These are phyloP conservation scores for Polymyxa betae DNA, from an alignment of 208 protist species.

Conservation along the genomic window DNA sequence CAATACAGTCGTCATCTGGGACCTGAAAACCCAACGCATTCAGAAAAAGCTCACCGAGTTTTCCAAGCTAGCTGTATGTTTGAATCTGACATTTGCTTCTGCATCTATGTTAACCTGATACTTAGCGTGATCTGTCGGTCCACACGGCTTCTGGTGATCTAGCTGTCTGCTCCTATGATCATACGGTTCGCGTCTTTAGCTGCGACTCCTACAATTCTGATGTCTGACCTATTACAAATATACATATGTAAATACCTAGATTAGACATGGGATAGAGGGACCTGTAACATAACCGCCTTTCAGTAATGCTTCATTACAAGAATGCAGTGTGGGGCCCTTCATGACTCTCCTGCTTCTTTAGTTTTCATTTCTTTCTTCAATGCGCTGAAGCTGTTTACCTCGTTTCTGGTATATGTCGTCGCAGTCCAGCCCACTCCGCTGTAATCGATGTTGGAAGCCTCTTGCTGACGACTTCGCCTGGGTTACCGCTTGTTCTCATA, in stretches of 20 bases:
- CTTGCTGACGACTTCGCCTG: neutral
- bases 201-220: too few species aligned
- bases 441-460: conserved; percentile 17
- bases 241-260: too few species aligned
- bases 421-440: neutral
- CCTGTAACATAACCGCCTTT: too few species aligned
- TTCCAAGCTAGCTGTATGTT: neutral
- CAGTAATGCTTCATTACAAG: too few species aligned
- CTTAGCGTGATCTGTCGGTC: neutral
- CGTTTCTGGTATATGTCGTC: too few species aligned
- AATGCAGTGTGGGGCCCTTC: too few species aligned
- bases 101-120: neutral
- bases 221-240: too few species aligned
- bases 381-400: too few species aligned
- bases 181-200: neutral
- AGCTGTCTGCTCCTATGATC: neutral
- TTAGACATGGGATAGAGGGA: too few species aligned
- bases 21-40: neutral
- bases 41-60: neutral
- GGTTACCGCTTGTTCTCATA: conserved; percentile 31
- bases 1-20: neutral
- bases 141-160: neutral
- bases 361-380: too few species aligned
- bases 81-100: neutral
- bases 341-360: too few species aligned